Evolutionary conservation across 2,329 filamentous ascomycete species (phyloP).

Genomic region (Stemphylium lycopersici): DNA sequence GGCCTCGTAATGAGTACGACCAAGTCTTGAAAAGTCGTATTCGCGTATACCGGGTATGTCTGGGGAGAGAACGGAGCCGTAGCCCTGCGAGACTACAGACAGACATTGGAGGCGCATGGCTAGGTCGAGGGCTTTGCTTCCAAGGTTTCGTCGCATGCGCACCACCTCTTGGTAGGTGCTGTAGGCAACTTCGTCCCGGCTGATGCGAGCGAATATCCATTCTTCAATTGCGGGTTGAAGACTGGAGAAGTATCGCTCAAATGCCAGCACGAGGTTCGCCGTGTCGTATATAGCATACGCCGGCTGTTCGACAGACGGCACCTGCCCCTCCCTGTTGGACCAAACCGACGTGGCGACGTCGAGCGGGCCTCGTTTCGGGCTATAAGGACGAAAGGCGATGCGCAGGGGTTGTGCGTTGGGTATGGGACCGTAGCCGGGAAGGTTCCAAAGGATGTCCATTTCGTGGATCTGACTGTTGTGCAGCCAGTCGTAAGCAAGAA

Average conservation of each 20-base stretch:
- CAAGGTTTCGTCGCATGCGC: constrained; percentile 32
- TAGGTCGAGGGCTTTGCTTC: constrained; percentile 34
- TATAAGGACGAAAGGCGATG: constrained; percentile 37
- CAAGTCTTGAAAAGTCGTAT: constrained; percentile 39
- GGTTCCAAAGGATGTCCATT: constrained; percentile 46
- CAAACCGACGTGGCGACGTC: constrained; percentile 40
- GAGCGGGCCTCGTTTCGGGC: constrained; percentile 32
- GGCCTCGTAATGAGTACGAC: constrained; percentile 42
- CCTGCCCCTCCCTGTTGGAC: constrained; percentile 37
- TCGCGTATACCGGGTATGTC: constrained; percentile 41
- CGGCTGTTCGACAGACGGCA: constrained; percentile 37
- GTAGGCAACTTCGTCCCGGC: constrained; percentile 35
- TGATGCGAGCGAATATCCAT: constrained; percentile 41
- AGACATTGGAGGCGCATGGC: constrained; percentile 44
- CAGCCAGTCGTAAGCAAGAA: constrained; percentile 39
- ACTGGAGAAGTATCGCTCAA: constrained; percentile 38
- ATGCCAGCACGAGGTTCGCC: constrained; percentile 29
- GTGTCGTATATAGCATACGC: constrained; percentile 47
- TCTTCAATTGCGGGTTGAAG: constrained; percentile 38
- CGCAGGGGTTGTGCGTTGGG: constrained; percentile 30
- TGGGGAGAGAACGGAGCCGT: constrained; percentile 42
- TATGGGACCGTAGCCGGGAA: constrained; percentile 43
- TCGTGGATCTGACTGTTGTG: constrained; percentile 30
- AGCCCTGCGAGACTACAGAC: constrained; percentile 47
- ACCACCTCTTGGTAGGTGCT: constrained; percentile 43